These are phyloP conservation scores for Hypoxylon sp. DNA, from an alignment of 2,329 filamentous ascomycete species.

Conservation along the genomic window DNA sequence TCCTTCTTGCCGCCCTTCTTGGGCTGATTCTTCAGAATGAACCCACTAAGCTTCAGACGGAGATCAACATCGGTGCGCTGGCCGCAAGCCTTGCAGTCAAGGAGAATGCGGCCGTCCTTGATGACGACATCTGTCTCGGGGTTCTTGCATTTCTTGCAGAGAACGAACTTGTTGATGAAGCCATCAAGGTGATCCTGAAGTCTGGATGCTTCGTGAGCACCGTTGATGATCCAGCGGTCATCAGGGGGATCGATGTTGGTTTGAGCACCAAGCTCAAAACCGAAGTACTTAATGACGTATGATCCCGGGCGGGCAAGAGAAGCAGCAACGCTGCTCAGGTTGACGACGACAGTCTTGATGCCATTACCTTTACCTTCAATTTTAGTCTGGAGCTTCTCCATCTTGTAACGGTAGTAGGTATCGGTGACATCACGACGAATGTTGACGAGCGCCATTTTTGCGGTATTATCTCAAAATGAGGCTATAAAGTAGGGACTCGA, in stretches of 20 bases:
- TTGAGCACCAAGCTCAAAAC: slow-evolving; percentile 98
- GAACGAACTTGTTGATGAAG: slow-evolving; percentile 98
- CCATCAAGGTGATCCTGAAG: slow-evolving; percentile 98
- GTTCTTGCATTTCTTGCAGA: slow-evolving; percentile 99
- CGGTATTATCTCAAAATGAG: slow-evolving; percentile 58
- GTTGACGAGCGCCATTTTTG: slow-evolving; percentile 96
- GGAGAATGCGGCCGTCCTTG: slow-evolving; percentile 90
- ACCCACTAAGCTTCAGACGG: slow-evolving; percentile 94
- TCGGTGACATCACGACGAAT: slow-evolving; percentile 98
- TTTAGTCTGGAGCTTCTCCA: slow-evolving; percentile 98
- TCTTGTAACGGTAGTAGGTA: slow-evolving; percentile 99
- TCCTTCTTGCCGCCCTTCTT: slow-evolving; percentile 96
- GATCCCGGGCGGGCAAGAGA: slow-evolving; percentile 92
- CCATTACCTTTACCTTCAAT: slow-evolving; percentile 99
- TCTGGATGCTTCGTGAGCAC: slow-evolving; percentile 93
- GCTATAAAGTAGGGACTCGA: slow-evolving; percentile 39
- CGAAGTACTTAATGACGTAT: slow-evolving; percentile 99
- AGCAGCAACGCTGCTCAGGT: slow-evolving; percentile 92
- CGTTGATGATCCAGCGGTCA: slow-evolving; percentile 99
- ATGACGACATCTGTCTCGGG: slow-evolving; percentile 96
- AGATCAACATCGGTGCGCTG: slow-evolving; percentile 92
- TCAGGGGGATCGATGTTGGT: slow-evolving; percentile 98
- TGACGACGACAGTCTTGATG: slow-evolving; percentile 99
- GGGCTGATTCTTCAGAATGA: slow-evolving; percentile 96
- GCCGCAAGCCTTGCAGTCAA: slow-evolving; percentile 99